Conservation (phyloP, 352 stramenopile species). For the Thraustochytrium sp. region DNA sequence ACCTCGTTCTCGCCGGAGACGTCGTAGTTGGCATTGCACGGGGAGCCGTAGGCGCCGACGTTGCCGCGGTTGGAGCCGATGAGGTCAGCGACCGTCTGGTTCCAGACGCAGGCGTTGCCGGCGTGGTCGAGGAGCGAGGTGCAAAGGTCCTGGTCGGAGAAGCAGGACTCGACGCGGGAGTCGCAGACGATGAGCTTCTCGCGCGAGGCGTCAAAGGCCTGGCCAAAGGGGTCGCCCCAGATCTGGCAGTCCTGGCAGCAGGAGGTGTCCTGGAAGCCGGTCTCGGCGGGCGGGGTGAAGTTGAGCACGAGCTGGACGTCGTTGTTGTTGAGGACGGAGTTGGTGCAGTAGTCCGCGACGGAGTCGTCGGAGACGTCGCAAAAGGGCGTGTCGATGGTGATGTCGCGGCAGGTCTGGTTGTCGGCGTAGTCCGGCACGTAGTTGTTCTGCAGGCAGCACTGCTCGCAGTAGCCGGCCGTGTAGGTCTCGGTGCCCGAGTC, state of each 20-base stretch:
- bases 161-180: background rate
- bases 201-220: background rate
- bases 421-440: background rate
- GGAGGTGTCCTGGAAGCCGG: background rate
- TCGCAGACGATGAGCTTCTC: background rate
- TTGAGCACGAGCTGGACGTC: background rate
- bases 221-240: background rate
- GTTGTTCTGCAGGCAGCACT: background rate
- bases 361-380: background rate
- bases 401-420: background rate
- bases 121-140: background rate
- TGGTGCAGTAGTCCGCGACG: background rate
- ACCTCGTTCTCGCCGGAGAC: background rate
- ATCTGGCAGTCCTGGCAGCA: background rate
- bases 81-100: background rate
- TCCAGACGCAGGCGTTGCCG: constrained; percentile 5
- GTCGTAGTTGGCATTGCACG: background rate
- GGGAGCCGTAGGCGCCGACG: no score
- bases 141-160: background rate
- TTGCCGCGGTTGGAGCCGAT: no score
- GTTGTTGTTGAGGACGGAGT: background rate
- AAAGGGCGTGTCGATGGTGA: background rate
- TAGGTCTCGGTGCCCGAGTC: background rate
- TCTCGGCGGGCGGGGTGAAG: background rate
- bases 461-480: background rate